Evolutionary conservation across 306 rosid species (phyloP).

Genomic region (Vigna nakashimae): DNA sequence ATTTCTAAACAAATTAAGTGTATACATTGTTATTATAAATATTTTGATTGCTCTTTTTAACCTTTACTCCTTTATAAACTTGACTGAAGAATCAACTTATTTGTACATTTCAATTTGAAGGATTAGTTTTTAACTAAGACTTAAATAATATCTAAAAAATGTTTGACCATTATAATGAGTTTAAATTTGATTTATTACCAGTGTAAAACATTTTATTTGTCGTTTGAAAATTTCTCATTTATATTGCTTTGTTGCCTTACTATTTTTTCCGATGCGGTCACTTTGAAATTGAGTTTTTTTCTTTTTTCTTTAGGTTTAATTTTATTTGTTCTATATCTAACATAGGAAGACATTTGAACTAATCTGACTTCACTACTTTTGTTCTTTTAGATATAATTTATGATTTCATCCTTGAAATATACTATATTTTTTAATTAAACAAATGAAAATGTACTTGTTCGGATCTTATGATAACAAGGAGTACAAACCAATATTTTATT

Average conservation of each 20-base stretch:
- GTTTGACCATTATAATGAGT: not conserved
- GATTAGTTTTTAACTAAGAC: not conserved
- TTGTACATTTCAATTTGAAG: not conserved
- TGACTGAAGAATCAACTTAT: not conserved
- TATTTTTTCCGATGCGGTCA: no score
- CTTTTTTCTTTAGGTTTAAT: no score
- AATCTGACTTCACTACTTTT: no score
- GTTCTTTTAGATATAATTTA: no score
- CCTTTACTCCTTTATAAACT: not conserved
- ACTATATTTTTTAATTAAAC: no score
- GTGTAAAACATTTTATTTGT: not conserved
- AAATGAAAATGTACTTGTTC: no score
- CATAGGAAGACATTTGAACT: no score
- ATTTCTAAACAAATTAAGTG: not conserved
- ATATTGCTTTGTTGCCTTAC: slow-evolving; percentile 8
- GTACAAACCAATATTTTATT: no score
- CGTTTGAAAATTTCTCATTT: slow-evolving; percentile 25
- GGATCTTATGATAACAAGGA: no score
- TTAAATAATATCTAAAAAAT: not conserved
- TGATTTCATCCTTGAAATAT: no score
- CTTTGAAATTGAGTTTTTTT: no score
- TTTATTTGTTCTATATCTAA: no score
- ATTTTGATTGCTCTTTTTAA: not conserved
- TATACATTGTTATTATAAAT: not conserved
- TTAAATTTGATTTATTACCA: not conserved